Evolutionary conservation across 2,329 filamentous ascomycete genomes (phyloP), one percentile per base, ranked within the genome.

Genomic region (Pseudophaeomoniella oleicola): DNA sequence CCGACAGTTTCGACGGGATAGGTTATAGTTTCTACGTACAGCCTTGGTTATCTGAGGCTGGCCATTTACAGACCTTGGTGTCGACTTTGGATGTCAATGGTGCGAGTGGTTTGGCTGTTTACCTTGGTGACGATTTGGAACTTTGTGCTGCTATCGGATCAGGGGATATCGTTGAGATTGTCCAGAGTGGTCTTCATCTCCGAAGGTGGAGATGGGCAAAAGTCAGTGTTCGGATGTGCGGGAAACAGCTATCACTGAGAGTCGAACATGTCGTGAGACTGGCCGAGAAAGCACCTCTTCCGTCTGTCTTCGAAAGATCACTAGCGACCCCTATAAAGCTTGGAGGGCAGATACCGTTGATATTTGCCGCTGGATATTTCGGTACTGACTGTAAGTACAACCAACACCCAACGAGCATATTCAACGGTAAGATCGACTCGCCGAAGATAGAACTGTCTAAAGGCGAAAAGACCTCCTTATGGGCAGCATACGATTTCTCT

Each of bases 361-460:
- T n/a, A n/a, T 27, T 27, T n/a, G 22, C 22, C n/a, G 22, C 22
- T 27, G 22, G 22, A 9, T 27, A 27, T 27, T 27, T 27, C n/a
- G 22, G n/a, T 27, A 9, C 22, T 6, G 6, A 6, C n/a, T n/a
- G 6, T 27, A 6, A 27, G 22, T 6, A n/a, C n/a, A 27, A 6
- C 6, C 9, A 6, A 27, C 6, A 9, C n/a, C 22, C 22, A 12
- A 36, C 36, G 2, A 35, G 40, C 16, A 41, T 40, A 19, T 44
- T 44, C 35, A 44, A 44, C 30, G 42, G 42, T 12, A 40, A 40
- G 9, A 40, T 44, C 16, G 40, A 38, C 19, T 36, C 27, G 30
- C 36, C 32, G 10, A 16, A 17, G 3, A 16, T 43, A 11, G 35
- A 16, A 14, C 19, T 35, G 2, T 11, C n/a, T n/a, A n/a, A 17